Percentiles rank a stretch among this genome's conserved stretches.
phyloP scores from a whole-genome alignment of 495 filamentous ascomycete species.

The Penicillium arizonense region DNA sequence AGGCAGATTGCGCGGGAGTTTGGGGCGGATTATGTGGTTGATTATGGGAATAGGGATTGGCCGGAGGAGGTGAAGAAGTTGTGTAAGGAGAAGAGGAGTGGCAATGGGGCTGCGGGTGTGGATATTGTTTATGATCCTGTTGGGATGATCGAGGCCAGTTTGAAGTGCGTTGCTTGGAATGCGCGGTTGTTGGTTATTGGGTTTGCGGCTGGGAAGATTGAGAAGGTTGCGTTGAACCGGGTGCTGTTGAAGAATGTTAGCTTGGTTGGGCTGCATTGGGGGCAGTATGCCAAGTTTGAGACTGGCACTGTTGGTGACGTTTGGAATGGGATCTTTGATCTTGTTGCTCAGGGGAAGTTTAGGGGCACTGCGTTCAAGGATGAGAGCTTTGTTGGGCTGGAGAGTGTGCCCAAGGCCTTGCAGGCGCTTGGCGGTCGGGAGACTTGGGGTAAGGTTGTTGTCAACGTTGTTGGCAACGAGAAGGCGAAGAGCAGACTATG shows the following conservation, averaged over 20 bases:
- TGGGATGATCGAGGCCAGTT: conserved; percentile 76
- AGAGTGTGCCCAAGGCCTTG: conserved; percentile 74
- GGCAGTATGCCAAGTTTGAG: conserved; percentile 74
- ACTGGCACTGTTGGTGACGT: conserved; percentile 66
- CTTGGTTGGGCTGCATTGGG: conserved; percentile 90
- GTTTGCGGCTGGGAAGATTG: conserved; percentile 85
- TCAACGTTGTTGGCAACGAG: conserved; percentile 72
- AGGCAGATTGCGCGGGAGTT: conserved; percentile 72
- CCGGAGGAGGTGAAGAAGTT: conserved; percentile 74
- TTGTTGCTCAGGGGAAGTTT: conserved; percentile 79
- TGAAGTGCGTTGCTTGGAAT: conserved; percentile 91
- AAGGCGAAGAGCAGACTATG: conserved; percentile 52
- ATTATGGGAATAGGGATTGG: conserved; percentile 73
- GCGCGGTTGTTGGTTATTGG: conserved; percentile 84
- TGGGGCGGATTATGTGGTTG: conserved; percentile 80
- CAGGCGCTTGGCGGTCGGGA: conserved; percentile 73
- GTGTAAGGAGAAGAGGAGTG: conserved; percentile 48
- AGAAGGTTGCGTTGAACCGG: conserved; percentile 89
- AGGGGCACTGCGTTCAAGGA: conserved; percentile 79
- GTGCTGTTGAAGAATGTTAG: conserved; percentile 93
- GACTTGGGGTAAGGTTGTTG: conserved; percentile 96
- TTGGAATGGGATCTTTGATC: conserved; percentile 76
- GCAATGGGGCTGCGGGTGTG: conserved; percentile 65
- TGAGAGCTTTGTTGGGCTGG: conserved; percentile 76
- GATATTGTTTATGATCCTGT: conserved; percentile 93